Conservation (phyloP, 2,329 filamentous ascomycete species). For the Epichloe brachyelytri region DNA sequence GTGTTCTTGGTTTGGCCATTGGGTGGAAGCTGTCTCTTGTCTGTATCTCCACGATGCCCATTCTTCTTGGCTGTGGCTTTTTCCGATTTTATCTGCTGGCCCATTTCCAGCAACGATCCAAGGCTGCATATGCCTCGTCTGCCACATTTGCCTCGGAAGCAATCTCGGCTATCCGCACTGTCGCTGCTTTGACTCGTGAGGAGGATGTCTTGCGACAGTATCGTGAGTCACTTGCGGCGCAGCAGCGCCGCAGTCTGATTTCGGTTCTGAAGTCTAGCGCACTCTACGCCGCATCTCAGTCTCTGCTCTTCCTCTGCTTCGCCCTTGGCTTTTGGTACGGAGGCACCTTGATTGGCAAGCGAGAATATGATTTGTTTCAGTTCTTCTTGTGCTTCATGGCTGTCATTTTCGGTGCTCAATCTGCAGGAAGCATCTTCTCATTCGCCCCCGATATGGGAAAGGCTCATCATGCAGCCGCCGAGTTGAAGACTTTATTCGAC, state of each 20-base stretch:
- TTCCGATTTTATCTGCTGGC: conserved; percentile 77
- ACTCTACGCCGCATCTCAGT: conserved; percentile 77
- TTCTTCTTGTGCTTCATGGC: conserved; percentile 88
- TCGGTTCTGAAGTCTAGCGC: conserved; percentile 65
- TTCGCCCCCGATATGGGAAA: conserved; percentile 92
- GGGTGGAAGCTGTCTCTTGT: conserved; percentile 85
- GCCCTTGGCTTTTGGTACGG: conserved; percentile 92
- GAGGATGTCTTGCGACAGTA: conserved; percentile 65
- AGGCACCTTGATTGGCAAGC: conserved; percentile 56
- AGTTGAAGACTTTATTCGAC: conserved; percentile 76
- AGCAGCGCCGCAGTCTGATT: conserved; percentile 54
- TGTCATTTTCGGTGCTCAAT: conserved; percentile 84
- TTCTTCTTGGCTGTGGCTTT: conserved; percentile 72
- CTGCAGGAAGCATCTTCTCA: conserved; percentile 77
- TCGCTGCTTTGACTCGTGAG: conserved; percentile 82
- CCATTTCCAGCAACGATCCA: conserved; percentile 65
- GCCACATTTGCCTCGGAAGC: conserved; percentile 87
- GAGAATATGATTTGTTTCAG: conserved; percentile 65
- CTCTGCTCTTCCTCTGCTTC: conserved; percentile 68
- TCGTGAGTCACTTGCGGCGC: conserved; percentile 48
- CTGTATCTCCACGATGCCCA: conserved; percentile 63
- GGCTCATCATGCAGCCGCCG: conserved; percentile 68
- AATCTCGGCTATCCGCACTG: conserved; percentile 85
- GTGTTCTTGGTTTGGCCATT: conserved; percentile 56
- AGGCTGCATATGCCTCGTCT: conserved; percentile 65